Evolutionary conservation across 2,329 filamentous ascomycete genomes (phyloP).

Genomic region (Trichoderma aggressivum): DNA sequence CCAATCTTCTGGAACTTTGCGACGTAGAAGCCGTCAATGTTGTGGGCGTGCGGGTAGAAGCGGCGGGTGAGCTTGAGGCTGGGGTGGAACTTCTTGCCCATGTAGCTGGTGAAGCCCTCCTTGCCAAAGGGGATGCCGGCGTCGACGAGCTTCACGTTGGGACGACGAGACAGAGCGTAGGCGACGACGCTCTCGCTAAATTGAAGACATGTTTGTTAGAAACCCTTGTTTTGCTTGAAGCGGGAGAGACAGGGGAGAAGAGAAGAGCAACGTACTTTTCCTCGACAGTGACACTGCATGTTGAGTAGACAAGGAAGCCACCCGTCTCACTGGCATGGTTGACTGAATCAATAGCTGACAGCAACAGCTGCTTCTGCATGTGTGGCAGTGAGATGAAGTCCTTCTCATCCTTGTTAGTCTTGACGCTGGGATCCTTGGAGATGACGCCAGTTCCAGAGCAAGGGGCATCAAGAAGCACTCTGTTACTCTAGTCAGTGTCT

Average conservation of each 20-base stretch:
- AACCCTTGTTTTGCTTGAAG: neutral
- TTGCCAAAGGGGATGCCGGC: slow-evolving; percentile 87
- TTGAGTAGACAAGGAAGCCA: slow-evolving; percentile 94
- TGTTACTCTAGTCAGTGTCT: neutral
- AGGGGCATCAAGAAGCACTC: slow-evolving; percentile 84
- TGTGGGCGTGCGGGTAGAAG: slow-evolving; percentile 88
- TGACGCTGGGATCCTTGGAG: slow-evolving; percentile 91
- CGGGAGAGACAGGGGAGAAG: neutral
- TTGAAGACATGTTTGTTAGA: neutral
- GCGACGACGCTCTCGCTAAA: slow-evolving; percentile 76
- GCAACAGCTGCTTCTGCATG: slow-evolving; percentile 87
- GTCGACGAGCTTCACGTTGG: slow-evolving; percentile 90
- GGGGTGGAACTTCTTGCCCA: slow-evolving; percentile 87
- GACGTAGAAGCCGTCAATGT: slow-evolving; percentile 98
- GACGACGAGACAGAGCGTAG: slow-evolving; percentile 85
- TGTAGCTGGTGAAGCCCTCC: slow-evolving; percentile 86
- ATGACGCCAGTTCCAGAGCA: slow-evolving; percentile 98
- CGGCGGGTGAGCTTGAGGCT: slow-evolving; percentile 78
- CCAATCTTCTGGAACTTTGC: slow-evolving; percentile 94
- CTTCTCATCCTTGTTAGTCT: slow-evolving; percentile 95
- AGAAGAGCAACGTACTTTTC: slow-evolving; percentile 50
- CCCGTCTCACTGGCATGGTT: slow-evolving; percentile 90
- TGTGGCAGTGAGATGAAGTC: slow-evolving; percentile 94
- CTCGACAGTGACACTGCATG: slow-evolving; percentile 90
- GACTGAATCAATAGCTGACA: slow-evolving; percentile 91